Base-by-base conservation (phyloP, 352 stramenopile genomes). In the Pythium plurisporium region DNA sequence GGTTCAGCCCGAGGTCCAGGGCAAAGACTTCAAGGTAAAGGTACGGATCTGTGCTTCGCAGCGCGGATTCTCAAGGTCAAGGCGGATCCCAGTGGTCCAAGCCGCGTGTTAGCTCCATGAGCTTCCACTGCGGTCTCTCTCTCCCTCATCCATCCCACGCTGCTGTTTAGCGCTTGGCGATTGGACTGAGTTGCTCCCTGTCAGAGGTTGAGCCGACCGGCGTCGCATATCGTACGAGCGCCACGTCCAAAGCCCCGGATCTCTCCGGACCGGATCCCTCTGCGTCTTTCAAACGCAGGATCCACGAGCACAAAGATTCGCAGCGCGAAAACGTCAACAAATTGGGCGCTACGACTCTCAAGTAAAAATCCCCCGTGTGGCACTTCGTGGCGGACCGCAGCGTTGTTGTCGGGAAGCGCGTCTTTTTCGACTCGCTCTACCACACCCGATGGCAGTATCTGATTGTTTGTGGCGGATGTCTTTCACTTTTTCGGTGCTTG, bases 251-350 rank as follows among this genome's bases (percentile, higher is more conserved):
- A 43, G 14, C n/a, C 36, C 36, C 36, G 36, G n/a, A n/a, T 23
- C 36, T 43, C 23, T 31, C 10, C 44, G 29, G n/a, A 48, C 38
- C 26, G 26, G 44, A n/a, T 51, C 44, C 12, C 44, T 51, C 29
- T 51, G 44, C 27, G 44, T 14, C 27, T 51, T 51, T 26, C 27
- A 51, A 51, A 19, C 44, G 44, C 44, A 51, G n/a, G 44, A 51
- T 51, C 44, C 26, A 20, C 44, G 26, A 51, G 9, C 29, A 38
- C 44, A 30, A 40, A 37, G 15, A 36, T 14, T 29, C 42, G n/a
- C n/a, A n/a, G n/a, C n/a, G n/a, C n/a, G n/a, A n/a, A 49, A 49
- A 26, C 33, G 23, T 49, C 33, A 49, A 49, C 25, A 26, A 49
- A 49, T 19, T 27, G 36, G 43, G 43, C 43, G 43, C 27, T 49